phyloP scores from a whole-genome alignment of 2,329 filamentous ascomycete genomes.

The Aspergillus sp. region DNA sequence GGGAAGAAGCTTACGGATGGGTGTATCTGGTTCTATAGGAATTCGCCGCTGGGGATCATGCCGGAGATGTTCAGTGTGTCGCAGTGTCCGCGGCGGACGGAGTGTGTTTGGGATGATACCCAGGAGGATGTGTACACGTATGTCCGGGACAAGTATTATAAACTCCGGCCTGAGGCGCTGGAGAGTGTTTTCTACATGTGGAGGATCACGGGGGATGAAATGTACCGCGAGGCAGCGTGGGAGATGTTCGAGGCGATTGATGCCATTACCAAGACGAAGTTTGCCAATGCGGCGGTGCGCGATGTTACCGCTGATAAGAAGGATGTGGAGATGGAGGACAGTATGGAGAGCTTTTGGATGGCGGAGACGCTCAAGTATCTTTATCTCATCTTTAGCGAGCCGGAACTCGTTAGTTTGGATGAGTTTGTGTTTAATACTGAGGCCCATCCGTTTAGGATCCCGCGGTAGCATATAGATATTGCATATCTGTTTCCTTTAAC shows the following conservation, averaged over 20 bases:
- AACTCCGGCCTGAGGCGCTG: slow-evolving; percentile 51
- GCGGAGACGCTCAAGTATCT: slow-evolving; percentile 41
- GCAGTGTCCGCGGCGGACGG: slow-evolving; percentile 50
- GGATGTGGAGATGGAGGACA: slow-evolving; percentile 22
- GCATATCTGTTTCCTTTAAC: too few species aligned
- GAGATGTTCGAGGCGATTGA: slow-evolving; percentile 45
- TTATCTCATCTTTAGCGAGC: slow-evolving; percentile 35
- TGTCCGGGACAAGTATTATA: slow-evolving; percentile 3
- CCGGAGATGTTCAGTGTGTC: slow-evolving; percentile 55
- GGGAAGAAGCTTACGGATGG: slow-evolving; percentile 52
- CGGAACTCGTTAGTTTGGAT: slow-evolving; percentile 32
- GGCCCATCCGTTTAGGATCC: slow-evolving; percentile 10
- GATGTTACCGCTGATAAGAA: slow-evolving; percentile 29
- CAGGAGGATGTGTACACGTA: slow-evolving; percentile 1
- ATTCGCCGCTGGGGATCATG: slow-evolving; percentile 56
- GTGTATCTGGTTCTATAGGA: slow-evolving; percentile 59
- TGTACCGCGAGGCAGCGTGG: slow-evolving; percentile 43
- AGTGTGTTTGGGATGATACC: slow-evolving; percentile 4
- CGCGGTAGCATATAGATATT: not conserved
- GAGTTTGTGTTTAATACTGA: slow-evolving; percentile 26
- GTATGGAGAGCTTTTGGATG: slow-evolving; percentile 40
- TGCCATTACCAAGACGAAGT: slow-evolving; percentile 33
- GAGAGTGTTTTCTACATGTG: slow-evolving; percentile 59
- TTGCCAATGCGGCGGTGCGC: slow-evolving; percentile 39
- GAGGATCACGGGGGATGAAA: slow-evolving; percentile 54